phyloP scores from a whole-genome alignment of 371 early-diverging fungal species.

The Mortierella sp. region DNA sequence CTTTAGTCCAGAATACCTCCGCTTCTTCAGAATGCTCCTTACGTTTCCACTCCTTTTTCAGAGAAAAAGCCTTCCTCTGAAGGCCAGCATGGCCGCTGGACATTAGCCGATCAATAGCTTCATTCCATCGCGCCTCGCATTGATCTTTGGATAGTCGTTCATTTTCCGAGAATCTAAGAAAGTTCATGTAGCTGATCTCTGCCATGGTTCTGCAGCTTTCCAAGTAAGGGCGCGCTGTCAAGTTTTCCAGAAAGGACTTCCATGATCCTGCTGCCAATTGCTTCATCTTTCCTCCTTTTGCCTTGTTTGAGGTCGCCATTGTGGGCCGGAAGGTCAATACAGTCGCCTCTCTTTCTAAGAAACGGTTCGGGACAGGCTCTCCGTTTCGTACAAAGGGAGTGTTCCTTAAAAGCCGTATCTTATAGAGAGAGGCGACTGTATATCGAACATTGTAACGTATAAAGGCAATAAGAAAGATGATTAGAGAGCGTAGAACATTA shows the following conservation, averaged over 20 bases:
- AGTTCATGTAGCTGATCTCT: constrained; percentile 14
- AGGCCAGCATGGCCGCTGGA: constrained; percentile 9
- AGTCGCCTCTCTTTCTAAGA: too few relatives aligned
- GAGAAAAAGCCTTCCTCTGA: constrained; percentile 2
- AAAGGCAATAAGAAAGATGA: not conserved
- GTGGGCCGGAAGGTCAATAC: not conserved
- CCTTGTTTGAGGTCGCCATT: constrained; percentile 1
- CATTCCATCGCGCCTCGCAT: constrained; percentile 20
- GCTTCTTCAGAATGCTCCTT: constrained; percentile 8
- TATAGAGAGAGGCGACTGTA: too few relatives aligned
- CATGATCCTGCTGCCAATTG: constrained; percentile 8
- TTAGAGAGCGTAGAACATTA: not conserved
- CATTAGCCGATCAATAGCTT: constrained; percentile 12
- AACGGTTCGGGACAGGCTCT: too few relatives aligned
- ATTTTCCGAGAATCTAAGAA: constrained; percentile 16
- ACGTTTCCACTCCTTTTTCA: constrained; percentile 15
- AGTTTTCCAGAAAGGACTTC: constrained; percentile 14
- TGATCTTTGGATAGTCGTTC: constrained; percentile 21
- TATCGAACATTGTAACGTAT: too few relatives aligned
- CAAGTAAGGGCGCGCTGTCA: constrained; percentile 12
- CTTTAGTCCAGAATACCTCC: constrained; percentile 17
- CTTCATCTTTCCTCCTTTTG: constrained; percentile 3
- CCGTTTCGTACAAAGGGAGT: too few relatives aligned
- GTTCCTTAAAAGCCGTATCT: too few relatives aligned
- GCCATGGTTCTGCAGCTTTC: constrained; percentile 17